These are phyloP conservation scores for Xylariaceae sp. DNA, from an alignment of 2,329 filamentous ascomycete species.

Conservation along the genomic window DNA sequence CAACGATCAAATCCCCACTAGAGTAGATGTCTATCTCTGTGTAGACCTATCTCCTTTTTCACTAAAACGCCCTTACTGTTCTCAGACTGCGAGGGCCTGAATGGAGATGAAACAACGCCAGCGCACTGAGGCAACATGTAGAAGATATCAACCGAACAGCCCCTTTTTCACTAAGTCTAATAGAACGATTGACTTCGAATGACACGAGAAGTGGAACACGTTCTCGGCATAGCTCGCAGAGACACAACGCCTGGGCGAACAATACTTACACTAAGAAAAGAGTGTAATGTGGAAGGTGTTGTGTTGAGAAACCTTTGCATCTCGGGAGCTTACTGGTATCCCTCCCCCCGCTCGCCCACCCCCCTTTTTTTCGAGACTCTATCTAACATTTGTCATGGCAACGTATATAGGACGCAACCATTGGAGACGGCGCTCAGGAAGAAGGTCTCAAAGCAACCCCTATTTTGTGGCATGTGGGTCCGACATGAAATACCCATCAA, in stretches of 20 bases:
- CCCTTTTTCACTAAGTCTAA: not conserved
- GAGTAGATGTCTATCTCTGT: conserved; percentile 54
- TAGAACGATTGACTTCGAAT: not conserved
- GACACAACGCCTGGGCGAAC: conserved; percentile 39
- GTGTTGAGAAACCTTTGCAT: conserved; percentile 28
- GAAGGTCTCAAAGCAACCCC: conserved; percentile 30
- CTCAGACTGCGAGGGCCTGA: conserved; percentile 55
- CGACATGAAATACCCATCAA: conserved; percentile 25
- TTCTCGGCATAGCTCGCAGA: conserved; percentile 22
- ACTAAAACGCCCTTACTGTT: conserved; percentile 47
- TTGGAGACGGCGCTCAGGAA: conserved; percentile 29
- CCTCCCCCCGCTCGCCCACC: too few species aligned
- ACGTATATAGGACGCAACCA: conserved; percentile 35
- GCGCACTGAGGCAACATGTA: conserved; percentile 29
- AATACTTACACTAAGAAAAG: conserved; percentile 36
- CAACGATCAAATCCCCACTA: conserved; percentile 46
- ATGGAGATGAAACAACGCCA: conserved; percentile 47
- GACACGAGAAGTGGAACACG: not conserved
- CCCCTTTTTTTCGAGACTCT: conserved; percentile 28
- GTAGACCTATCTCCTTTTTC: conserved; percentile 46
- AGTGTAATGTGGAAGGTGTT: conserved; percentile 39
- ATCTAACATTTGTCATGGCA: conserved; percentile 33
- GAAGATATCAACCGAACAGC: conserved; percentile 1
- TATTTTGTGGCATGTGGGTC: conserved; percentile 30
- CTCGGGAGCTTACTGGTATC: conserved; percentile 29